These are phyloP conservation scores for Edaphochlamys debaryana DNA, from an alignment of 139 green algal genomes.

Conservation along the genomic window DNA sequence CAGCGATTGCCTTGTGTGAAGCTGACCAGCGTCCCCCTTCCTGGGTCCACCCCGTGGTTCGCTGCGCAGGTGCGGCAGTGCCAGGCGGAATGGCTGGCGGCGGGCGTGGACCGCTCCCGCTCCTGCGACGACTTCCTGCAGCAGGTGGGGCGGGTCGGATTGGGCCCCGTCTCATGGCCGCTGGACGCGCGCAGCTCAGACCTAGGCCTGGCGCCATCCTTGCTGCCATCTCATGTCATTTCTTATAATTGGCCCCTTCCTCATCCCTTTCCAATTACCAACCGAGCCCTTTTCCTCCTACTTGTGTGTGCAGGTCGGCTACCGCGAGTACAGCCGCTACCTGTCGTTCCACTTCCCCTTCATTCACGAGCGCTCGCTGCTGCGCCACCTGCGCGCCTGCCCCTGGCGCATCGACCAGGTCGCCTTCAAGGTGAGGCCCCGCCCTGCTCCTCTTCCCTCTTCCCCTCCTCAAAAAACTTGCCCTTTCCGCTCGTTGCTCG, in stretches of 20 bases:
- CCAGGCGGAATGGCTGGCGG: conserved; percentile 37
- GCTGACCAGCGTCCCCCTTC: no score
- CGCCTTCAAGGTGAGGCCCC: conserved; percentile 71
- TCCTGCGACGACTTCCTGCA: conserved; percentile 81
- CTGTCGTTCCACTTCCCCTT: conserved; percentile 97
- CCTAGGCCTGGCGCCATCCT: no score
- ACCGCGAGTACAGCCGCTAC: conserved; percentile 92
- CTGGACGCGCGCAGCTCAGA: no score
- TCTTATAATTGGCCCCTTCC: no score
- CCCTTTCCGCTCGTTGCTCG: no score
- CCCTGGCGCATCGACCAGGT: conserved; percentile 89
- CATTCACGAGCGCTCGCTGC: conserved; percentile 91
- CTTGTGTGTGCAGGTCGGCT: conserved; percentile 85
- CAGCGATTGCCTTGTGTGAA: no score
- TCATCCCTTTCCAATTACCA: no score
- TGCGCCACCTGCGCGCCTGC: conserved; percentile 87
- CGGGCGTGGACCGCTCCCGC: conserved; percentile 33
- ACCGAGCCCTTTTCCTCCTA: no score
- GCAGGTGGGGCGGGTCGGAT: conserved; percentile 74
- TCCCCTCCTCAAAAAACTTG: no score
- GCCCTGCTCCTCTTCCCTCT: no score
- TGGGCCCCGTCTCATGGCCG: neutral
- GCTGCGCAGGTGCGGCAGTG: conserved; percentile 43
- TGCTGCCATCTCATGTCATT: no score
- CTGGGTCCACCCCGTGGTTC: no score